Conservation (phyloP, 352 stramenopile species). For the Phytopythium helicoides region DNA sequence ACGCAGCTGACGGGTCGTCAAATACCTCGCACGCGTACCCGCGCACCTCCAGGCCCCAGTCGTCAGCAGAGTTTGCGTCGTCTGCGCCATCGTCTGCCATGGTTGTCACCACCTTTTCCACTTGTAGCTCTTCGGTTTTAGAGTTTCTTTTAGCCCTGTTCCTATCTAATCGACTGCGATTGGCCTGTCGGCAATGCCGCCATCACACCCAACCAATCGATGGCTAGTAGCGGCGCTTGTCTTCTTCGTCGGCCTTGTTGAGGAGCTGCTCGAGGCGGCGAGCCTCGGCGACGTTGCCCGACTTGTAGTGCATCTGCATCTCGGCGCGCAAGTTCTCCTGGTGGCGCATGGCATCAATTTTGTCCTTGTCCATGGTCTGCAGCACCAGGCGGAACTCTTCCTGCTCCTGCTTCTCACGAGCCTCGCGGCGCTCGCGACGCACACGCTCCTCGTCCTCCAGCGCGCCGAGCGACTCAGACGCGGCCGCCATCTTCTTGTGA, state of each 20-base stretch:
- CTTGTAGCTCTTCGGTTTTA: no score
- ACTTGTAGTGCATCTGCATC: slow-evolving; percentile 91
- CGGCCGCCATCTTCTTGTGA: slow-evolving; percentile 24
- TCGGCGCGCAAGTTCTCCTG: slow-evolving; percentile 81
- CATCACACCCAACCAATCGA: neutral
- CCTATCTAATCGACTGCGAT: no score
- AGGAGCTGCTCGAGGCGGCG: slow-evolving; percentile 80
- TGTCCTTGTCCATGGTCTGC: slow-evolving; percentile 83
- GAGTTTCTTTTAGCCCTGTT: no score
- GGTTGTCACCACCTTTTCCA: neutral
- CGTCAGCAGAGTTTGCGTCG: neutral
- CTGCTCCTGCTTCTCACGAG: slow-evolving; percentile 57
- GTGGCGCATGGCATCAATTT: slow-evolving; percentile 85
- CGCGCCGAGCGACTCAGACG: slow-evolving; percentile 15
- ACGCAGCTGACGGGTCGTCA: slow-evolving; percentile 38
- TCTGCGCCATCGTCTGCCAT: neutral
- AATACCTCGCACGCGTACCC: slow-evolving; percentile 55
- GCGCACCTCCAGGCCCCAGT: slow-evolving; percentile 32
- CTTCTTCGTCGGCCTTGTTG: slow-evolving; percentile 57
- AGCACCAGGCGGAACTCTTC: slow-evolving; percentile 75
- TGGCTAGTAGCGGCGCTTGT: slow-evolving; percentile 13
- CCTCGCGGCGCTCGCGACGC: slow-evolving; percentile 51
- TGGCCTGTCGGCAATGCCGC: no score
- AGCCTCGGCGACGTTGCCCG: slow-evolving; percentile 82
- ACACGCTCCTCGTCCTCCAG: slow-evolving; percentile 63